Evolutionary conservation across 2,329 filamentous ascomycete species (phyloP).

Genomic region (Pestalotiopsis sp.): DNA sequence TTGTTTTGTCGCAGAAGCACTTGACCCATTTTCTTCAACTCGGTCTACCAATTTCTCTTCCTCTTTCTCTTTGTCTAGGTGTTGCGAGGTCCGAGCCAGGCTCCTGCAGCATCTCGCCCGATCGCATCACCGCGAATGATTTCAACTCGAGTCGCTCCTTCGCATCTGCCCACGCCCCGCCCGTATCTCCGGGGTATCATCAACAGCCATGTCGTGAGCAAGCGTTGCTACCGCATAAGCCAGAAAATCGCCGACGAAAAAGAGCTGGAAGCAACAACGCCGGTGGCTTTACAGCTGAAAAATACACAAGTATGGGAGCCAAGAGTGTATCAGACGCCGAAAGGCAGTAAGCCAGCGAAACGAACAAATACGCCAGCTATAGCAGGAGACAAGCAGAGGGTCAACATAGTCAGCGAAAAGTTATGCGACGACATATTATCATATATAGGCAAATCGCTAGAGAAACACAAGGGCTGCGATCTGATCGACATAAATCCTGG

Average conservation of each 20-base stretch:
- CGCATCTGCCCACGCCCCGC: constrained; percentile 5
- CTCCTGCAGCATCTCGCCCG: not conserved
- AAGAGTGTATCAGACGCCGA: not conserved
- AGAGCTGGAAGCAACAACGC: constrained; percentile 11
- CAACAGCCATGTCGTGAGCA: not conserved
- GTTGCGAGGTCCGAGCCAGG: not conserved
- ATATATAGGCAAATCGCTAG: constrained; percentile 68
- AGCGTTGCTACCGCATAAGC: not conserved
- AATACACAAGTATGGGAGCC: not conserved
- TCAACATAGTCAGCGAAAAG: constrained; percentile 53
- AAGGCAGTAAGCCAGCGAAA: not conserved
- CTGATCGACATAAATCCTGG: constrained; percentile 87
- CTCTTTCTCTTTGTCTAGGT: not conserved
- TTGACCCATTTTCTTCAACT: not conserved
- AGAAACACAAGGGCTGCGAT: constrained; percentile 74
- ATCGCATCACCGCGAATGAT: constrained; percentile 7
- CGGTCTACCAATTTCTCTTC: not conserved
- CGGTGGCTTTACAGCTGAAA: constrained; percentile 19
- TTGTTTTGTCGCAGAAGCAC: not conserved
- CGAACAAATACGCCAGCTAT: not conserved
- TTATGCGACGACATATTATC: constrained; percentile 66
- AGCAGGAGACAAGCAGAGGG: constrained; percentile 37
- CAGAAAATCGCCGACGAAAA: not conserved
- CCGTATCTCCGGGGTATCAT: not conserved
- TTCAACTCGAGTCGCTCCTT: constrained; percentile 8